Conservation (phyloP, 768 basidiomycete genomes). For the Lepiota brunneoincarnata region DNA sequence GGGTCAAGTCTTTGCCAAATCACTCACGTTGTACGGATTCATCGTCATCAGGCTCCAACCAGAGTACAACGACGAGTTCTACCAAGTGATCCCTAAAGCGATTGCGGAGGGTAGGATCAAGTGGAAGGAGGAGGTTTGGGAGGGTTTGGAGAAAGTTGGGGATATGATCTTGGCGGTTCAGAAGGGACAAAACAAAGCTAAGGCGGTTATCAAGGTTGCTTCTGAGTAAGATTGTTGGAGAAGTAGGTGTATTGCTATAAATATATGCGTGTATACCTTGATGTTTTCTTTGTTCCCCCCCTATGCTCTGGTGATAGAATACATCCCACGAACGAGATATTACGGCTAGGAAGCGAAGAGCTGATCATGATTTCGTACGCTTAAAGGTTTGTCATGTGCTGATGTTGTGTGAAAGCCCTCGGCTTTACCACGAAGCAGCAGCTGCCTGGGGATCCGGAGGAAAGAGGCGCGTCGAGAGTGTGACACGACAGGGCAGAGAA, state of each 20-base stretch:
- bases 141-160: slow-evolving; percentile 35
- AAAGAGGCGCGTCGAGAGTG: too few relatives aligned
- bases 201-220: slow-evolving; percentile 25
- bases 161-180: slow-evolving; percentile 33
- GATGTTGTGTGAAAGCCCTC: too few relatives aligned
- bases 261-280: neutral
- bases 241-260: too few relatives aligned
- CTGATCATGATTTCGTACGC: too few relatives aligned
- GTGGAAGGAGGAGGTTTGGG: slow-evolving; percentile 32
- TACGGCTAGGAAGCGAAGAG: too few relatives aligned
- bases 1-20: slow-evolving; percentile 35
- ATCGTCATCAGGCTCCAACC: slow-evolving; percentile 26
- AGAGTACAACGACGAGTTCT: slow-evolving; percentile 34
- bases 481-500: too few relatives aligned
- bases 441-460: too few relatives aligned
- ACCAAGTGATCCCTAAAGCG: slow-evolving; percentile 31
- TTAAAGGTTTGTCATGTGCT: too few relatives aligned
- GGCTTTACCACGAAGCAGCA: too few relatives aligned
- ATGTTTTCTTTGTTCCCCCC: neutral
- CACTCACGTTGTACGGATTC: slow-evolving; percentile 44
- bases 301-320: too few relatives aligned
- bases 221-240: slow-evolving; percentile 14
- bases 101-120: slow-evolving; percentile 37
- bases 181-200: slow-evolving; percentile 24
- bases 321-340: too few relatives aligned